Base-by-base conservation (phyloP, 2,329 filamentous ascomycete genomes). In the Aspergillus pseudoviridinutans region DNA sequence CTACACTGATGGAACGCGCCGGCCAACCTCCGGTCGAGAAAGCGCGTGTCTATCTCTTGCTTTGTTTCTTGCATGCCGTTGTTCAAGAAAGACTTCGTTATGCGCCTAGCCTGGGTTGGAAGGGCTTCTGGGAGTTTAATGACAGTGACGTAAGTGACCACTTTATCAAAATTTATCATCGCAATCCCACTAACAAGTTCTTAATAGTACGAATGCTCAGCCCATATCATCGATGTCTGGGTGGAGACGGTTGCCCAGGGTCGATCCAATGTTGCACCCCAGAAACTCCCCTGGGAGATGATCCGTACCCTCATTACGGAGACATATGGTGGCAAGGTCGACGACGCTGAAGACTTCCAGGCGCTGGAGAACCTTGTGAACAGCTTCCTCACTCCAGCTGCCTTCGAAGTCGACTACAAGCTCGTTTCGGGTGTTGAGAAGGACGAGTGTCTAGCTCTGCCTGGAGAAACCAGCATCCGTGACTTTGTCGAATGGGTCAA, bases 81-180 rank as follows among this genome's bases (percentile, higher is more conserved):
- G 87, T 97, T 10, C 94, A 99, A 74, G 94, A 99, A 75, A 84
- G 95, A 66, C 80, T 99, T 61, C 89, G 94, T 61, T 99, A 99
- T 73, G 92, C 93, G 25, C 95, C 94, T 0, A 93, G 84, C 57
- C 80, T 99, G 55, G 94, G 94, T 59, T 99, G 94, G 94, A 97
- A 96, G 80, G 91, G 92, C 54, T 96, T 97, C 82, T 99, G 95
- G 94, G 95, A 99, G 76, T 99, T 99, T 76, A 99, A 99, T 72
- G 95, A 99, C 76, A 96, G 92, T 66, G 94, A 99, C 77, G 91
- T 95, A 85, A 89, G 90, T 87, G 64, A 41, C 59, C 12, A n/a
- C 51, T 10, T 8, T 12, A 24, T 49, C 24, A 32, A 17, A n/a
- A 7, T 4, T 41, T 4, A 49, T 24, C 14, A 57, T 50, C 55